Evolutionary conservation across 2,329 filamentous ascomycete species (phyloP).

Genomic region (Apiospora marii): DNA sequence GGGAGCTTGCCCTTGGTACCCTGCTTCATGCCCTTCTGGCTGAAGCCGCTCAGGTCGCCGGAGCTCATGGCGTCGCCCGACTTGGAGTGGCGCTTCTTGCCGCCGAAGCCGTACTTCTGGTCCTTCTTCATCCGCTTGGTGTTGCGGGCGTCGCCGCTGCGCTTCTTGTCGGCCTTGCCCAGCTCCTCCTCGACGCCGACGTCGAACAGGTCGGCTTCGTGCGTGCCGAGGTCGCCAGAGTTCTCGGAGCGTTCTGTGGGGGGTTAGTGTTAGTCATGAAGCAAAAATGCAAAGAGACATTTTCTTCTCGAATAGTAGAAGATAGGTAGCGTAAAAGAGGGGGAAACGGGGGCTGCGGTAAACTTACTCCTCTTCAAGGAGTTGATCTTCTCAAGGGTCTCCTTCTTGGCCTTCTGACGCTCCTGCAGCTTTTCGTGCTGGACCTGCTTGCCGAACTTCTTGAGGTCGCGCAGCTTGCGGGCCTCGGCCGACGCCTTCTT

Average conservation of each 20-base stretch:
- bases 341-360: not conserved
- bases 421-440: constrained; percentile 97
- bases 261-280: constrained; percentile 23
- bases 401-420: constrained; percentile 88
- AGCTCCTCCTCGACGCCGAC: constrained; percentile 80
- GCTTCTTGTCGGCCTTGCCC: constrained; percentile 53
- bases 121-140: constrained; percentile 92
- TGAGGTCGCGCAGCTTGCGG: constrained; percentile 89
- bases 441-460: constrained; percentile 99
- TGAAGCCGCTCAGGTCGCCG: constrained; percentile 82
- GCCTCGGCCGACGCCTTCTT: constrained; percentile 95
- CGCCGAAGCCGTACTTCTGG: constrained; percentile 92
- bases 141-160: constrained; percentile 55
- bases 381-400: constrained; percentile 95
- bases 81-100: constrained; percentile 92
- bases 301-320: not conserved
- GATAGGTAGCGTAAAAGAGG: no score
- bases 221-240: constrained; percentile 66
- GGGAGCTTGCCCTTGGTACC: constrained; percentile 44
- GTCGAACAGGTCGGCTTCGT: constrained; percentile 90
- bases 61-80: constrained; percentile 87
- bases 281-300: constrained; percentile 18
- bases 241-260: constrained; percentile 81
- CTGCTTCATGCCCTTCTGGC: constrained; percentile 84
- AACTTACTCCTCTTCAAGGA: constrained; percentile 90